Base-by-base conservation (phyloP, 352 stramenopile genomes). In the Aphanomyces invadans region DNA sequence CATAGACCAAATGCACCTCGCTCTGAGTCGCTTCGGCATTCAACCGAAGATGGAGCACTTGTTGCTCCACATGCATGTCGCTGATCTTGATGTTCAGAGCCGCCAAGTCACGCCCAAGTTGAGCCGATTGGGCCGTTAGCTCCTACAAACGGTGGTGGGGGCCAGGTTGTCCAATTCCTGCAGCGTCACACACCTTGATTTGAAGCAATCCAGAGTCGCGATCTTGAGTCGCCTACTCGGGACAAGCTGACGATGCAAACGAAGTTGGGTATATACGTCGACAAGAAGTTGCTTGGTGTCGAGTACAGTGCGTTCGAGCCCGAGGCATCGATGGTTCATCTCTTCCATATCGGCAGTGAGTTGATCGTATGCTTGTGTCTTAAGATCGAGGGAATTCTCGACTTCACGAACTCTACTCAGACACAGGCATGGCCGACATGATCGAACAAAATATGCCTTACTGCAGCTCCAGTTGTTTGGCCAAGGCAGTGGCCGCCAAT, bases 31-130 rank as follows among this genome's bases (percentile, higher is more conserved):
- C 36, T 32, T 21, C 49, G 11, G 49, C 49, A 10, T 28, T 28
- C 25, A 57, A 21, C 5, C 49, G 49, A 17, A 57, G 49, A 4
- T 38, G 25, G 7, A 57, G 25, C 49, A 57, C 49, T 38, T 57
- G 49, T n/a, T 57, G 49, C 29, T 57, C 49, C 17, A 57, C 49
- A 11, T 57, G 15, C 49, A 57, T 33, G 29, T 57, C 2, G 29
- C 17, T 57, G 25, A 38, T 2, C 25, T 57, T 57, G 49, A 38
- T 38, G 25, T 7, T 36, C 29, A 57, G 19, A 5, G 12, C 25
- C 7, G 29, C 29, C 0, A 38, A 38, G 7, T 57, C 49, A 32
- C 36, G 25, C 12, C 10, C n/a, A 10, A 57, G 19, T 32, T 1
- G 19, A 29, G 11, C 36, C 25, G 23, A 21, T n/a, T 57, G 7